Conservation (phyloP, 1,284 basidiomycete species). For the Polyporus tsugae region DNA sequence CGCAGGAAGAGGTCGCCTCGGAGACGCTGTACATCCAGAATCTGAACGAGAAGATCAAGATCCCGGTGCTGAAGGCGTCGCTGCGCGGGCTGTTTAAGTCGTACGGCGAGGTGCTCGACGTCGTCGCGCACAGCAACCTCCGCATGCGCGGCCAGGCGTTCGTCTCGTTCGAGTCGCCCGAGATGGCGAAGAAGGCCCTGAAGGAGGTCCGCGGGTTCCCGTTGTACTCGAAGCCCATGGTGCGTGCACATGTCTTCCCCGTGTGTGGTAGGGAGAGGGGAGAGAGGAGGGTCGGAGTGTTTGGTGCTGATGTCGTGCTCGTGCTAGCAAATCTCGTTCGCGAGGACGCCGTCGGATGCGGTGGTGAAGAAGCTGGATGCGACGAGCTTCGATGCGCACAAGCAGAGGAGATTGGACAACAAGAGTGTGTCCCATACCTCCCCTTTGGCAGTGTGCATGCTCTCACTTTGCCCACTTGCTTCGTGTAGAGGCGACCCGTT, state of each 20-base stretch:
- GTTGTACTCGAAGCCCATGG: conserved; percentile 96
- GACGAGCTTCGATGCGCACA: conserved; percentile 78
- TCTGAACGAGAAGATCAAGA: conserved; percentile 95
- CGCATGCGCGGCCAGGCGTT: conserved; percentile 99
- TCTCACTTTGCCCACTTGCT: conserved; percentile 41
- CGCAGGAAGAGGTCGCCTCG: conserved; percentile 56
- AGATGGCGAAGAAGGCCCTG: conserved; percentile 87
- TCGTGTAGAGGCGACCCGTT: conserved; percentile 69
- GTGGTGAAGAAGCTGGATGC: conserved; percentile 82
- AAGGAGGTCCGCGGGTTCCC: conserved; percentile 95
- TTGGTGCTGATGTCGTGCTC: conserved; percentile 5
- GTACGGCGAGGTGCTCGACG: conserved; percentile 91
- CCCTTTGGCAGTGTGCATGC: not conserved
- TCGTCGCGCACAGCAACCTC: conserved; percentile 92
- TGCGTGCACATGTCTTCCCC: conserved; percentile 45
- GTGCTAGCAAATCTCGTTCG: conserved; percentile 91
- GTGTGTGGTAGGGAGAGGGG: not conserved
- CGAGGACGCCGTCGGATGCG: conserved; percentile 87
- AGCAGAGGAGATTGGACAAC: conserved; percentile 74
- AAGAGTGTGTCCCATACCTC: conserved; percentile 70
- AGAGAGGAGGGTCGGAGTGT: not conserved
- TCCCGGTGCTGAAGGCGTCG: conserved; percentile 90
- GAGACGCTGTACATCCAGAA: conserved; percentile 98
- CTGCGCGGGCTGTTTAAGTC: conserved; percentile 91
- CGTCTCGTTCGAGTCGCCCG: conserved; percentile 86